Percentiles rank a stretch among this genome's conserved stretches.
These are phyloP conservation scores for Naganishia liquefaciens DNA, from an alignment of 1,284 basidiomycete species.

Conservation along the genomic window DNA sequence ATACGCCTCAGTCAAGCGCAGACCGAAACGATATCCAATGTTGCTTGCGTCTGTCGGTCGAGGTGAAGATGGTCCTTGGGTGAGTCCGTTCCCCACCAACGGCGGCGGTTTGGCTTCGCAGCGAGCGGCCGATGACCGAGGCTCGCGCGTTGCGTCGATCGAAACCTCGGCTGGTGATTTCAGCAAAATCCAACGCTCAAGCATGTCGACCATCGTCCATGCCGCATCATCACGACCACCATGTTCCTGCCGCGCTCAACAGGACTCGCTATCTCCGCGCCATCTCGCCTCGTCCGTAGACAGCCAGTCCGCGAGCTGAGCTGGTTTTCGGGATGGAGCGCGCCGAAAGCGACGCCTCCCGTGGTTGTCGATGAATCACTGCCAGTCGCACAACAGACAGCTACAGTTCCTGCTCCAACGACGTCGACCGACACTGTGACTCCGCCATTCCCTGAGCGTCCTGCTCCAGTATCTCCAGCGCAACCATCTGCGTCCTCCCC, in stretches of 20 bases:
- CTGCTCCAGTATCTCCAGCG: neutral
- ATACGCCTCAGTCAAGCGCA: too few species aligned
- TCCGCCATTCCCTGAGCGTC: neutral
- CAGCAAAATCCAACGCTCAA: too few species aligned
- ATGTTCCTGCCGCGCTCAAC: neutral
- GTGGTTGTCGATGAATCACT: neutral
- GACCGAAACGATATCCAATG: too few species aligned
- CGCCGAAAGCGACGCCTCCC: slow-evolving; percentile 2
- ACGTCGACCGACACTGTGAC: neutral
- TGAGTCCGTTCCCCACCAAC: too few species aligned
- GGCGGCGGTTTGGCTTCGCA: too few species aligned
- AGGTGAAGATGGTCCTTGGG: too few species aligned
- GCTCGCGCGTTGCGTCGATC: too few species aligned
- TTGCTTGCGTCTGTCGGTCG: too few species aligned
- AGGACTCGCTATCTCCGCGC: neutral
- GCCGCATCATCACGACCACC: too few species aligned
- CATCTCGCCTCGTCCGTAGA: neutral
- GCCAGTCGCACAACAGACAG: neutral
- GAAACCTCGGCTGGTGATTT: too few species aligned
- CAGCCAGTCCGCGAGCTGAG: neutral
- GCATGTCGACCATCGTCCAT: too few species aligned
- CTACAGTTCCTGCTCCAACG: neutral
- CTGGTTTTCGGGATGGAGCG: slow-evolving; percentile 23
- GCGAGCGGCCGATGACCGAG: too few species aligned
- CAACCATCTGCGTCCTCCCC: neutral